These are phyloP conservation scores for Bipolaris victoriae DNA, from an alignment of 2,329 filamentous ascomycete species.

Conservation along the genomic window DNA sequence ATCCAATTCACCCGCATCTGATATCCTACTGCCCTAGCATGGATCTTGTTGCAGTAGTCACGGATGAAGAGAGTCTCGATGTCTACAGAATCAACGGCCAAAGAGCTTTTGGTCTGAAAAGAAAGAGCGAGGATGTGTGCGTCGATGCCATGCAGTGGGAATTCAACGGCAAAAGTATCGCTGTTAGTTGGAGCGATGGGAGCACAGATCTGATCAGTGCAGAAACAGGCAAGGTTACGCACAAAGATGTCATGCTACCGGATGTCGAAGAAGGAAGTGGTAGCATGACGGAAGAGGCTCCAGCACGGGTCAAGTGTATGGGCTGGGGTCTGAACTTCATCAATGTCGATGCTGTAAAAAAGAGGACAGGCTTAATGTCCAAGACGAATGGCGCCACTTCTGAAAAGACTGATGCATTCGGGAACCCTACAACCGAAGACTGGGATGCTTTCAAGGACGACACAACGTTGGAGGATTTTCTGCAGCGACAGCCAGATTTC, in stretches of 20 bases:
- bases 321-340: conserved; percentile 64
- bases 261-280: conserved; percentile 1
- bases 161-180: conserved; percentile 70
- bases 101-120: conserved; percentile 62
- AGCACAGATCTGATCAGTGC: conserved; percentile 76
- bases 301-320: conserved; percentile 52
- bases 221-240: conserved; percentile 81
- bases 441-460: conserved; percentile 46
- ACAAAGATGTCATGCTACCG: conserved; percentile 57
- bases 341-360: conserved; percentile 54
- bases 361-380: conserved; percentile 42
- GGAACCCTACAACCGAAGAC: conserved; percentile 35
- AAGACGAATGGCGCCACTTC: conserved; percentile 18
- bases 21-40: conserved; percentile 82
- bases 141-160: conserved; percentile 55
- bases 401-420: conserved; percentile 28
- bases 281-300: conserved; percentile 9
- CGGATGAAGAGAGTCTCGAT: conserved; percentile 70
- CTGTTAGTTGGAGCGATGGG: conserved; percentile 83
- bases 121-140: conserved; percentile 43
- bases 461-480: conserved; percentile 48
- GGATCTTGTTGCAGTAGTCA: conserved; percentile 79
- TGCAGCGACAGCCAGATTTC: conserved; percentile 46
- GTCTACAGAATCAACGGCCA: conserved; percentile 83
- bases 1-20: conserved; percentile 61